Conservation (phyloP, 345 rosid genomes). For the Clarkia xantiana region DNA sequence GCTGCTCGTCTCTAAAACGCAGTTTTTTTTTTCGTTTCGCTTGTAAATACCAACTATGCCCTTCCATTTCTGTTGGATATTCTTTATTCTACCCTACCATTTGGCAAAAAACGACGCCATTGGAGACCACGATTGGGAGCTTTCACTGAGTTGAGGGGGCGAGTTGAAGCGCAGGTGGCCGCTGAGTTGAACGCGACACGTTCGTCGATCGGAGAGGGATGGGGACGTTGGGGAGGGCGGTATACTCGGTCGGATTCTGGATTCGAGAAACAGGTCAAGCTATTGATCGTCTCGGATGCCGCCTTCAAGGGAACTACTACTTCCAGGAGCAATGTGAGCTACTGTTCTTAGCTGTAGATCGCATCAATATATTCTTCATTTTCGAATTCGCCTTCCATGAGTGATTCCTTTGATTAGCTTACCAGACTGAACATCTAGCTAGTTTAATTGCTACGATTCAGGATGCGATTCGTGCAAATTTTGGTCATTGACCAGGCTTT, state of each 20-base stretch:
- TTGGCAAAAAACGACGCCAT: too few relatives aligned
- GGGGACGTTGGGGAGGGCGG: slow-evolving; percentile 79
- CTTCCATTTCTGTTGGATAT: background rate
- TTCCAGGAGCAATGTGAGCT: slow-evolving; percentile 71
- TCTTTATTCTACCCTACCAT: background rate
- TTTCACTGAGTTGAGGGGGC: too few relatives aligned
- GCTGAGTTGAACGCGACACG: background rate
- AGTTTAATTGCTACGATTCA: too few relatives aligned
- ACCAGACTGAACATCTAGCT: too few relatives aligned
- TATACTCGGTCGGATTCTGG: slow-evolving; percentile 91
- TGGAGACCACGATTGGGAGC: too few relatives aligned
- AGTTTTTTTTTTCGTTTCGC: background rate
- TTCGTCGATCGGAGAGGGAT: slow-evolving; percentile 14
- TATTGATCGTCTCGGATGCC: slow-evolving; percentile 85
- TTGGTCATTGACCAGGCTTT: too few relatives aligned
- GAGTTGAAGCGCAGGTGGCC: too few relatives aligned
- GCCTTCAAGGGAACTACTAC: slow-evolving; percentile 69
- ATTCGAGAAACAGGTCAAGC: slow-evolving; percentile 94
- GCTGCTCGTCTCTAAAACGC: background rate
- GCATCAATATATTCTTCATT: background rate
- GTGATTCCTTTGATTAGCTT: too few relatives aligned
- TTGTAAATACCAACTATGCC: background rate
- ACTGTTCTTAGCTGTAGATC: slow-evolving; percentile 1
- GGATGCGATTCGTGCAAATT: too few relatives aligned
- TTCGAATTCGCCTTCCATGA: too few relatives aligned